Conservation (phyloP, 1,139 yeast genomes). For the Geotrichum candidum region DNA sequence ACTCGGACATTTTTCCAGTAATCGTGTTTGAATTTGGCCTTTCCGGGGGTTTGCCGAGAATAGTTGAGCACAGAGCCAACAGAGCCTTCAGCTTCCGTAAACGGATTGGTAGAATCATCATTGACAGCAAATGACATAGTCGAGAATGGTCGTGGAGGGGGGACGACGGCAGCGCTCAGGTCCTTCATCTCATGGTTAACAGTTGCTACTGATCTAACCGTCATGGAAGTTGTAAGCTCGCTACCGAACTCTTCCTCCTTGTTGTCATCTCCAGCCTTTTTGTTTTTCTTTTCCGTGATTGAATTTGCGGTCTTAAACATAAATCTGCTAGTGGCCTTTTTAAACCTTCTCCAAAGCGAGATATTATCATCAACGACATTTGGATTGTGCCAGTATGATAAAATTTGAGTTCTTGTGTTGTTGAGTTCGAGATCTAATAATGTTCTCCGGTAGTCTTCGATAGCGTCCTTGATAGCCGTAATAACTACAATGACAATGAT, state of each 20-base stretch:
- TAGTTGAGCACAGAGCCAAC: constrained; percentile 34
- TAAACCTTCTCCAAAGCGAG: constrained; percentile 60
- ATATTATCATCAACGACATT: constrained; percentile 70
- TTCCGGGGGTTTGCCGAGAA: constrained; percentile 30
- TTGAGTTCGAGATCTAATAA: constrained; percentile 77
- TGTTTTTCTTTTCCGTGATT: constrained; percentile 5
- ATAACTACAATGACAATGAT: constrained; percentile 83
- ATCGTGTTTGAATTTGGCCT: constrained; percentile 55
- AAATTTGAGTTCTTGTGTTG: constrained; percentile 74
- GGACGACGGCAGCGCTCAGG: constrained; percentile 10
- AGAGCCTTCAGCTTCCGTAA: constrained; percentile 45
- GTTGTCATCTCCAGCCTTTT: neutral
- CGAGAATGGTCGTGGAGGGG: constrained; percentile 13
- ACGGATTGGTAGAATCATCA: constrained; percentile 30
- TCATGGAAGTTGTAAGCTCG: constrained; percentile 16
- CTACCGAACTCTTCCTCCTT: constrained; percentile 22
- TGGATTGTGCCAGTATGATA: constrained; percentile 63
- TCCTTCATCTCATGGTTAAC: constrained; percentile 18
- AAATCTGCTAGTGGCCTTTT: constrained; percentile 42
- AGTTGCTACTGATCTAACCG: constrained; percentile 16
- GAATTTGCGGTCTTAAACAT: constrained; percentile 23
- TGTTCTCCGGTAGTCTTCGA: constrained; percentile 88
- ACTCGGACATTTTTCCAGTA: constrained; percentile 87
- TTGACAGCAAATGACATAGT: constrained; percentile 3
- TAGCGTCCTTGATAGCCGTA: constrained; percentile 88